Evolutionary conservation across 495 filamentous ascomycete genomes (phyloP).

Genomic region (Haplographium delicatum): DNA sequence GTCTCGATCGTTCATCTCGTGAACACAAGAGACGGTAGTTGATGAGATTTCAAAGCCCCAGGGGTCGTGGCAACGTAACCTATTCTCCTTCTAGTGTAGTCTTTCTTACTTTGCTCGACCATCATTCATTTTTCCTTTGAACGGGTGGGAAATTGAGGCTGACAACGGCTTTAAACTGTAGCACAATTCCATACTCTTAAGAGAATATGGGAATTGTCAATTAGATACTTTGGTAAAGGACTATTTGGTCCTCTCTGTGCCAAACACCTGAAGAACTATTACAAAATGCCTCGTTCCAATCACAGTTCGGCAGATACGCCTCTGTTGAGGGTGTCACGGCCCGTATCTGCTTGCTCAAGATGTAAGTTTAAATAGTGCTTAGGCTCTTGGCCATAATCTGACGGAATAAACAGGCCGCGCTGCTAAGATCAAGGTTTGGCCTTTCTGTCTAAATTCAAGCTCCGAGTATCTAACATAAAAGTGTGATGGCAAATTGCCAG

Average conservation of each 20-base stretch:
- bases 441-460: too few relatives aligned
- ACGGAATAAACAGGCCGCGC: constrained; percentile 48
- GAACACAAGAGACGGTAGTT: too few relatives aligned
- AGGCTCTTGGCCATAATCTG: neutral
- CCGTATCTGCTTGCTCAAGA: constrained; percentile 87
- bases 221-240: neutral
- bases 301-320: constrained; percentile 56
- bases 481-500: constrained; percentile 92
- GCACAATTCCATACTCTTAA: too few relatives aligned
- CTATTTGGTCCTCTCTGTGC: neutral
- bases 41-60: too few relatives aligned
- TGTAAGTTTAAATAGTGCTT: constrained; percentile 48
- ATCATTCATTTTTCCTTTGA: too few relatives aligned
- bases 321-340: constrained; percentile 79
- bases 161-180: too few relatives aligned
- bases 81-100: too few relatives aligned
- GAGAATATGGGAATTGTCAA: neutral
- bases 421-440: constrained; percentile 67
- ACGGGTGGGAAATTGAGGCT: too few relatives aligned
- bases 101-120: too few relatives aligned
- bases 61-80: too few relatives aligned
- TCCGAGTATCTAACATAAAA: too few relatives aligned
- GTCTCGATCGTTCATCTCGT: too few relatives aligned
- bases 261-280: neutral
- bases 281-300: constrained; percentile 12